Percentiles rank a stretch among this genome's conserved stretches.
These are phyloP conservation scores for Acer saccharum DNA, from an alignment of 345 rosid species.

Conservation along the genomic window DNA sequence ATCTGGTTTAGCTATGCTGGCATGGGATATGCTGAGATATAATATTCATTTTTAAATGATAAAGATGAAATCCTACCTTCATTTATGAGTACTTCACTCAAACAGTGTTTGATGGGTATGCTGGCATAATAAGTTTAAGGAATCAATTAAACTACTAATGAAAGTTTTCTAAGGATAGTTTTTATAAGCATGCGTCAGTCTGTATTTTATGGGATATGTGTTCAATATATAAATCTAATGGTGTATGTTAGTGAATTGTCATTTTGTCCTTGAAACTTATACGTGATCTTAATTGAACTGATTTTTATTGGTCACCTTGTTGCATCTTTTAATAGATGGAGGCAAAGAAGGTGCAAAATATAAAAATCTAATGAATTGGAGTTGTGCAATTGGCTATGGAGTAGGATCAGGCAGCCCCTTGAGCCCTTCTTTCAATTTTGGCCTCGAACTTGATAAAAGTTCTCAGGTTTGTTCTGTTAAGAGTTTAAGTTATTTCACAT, in stretches of 20 bases:
- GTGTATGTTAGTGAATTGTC: neutral
- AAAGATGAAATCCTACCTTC: neutral
- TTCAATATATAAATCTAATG: neutral
- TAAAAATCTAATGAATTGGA: constrained; percentile 74
- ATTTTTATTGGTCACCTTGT: constrained; percentile 10
- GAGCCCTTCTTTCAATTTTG: constrained; percentile 85
- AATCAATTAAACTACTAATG: neutral
- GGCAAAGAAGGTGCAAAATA: constrained; percentile 46
- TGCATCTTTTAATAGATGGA: constrained; percentile 50
- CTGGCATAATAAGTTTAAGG: neutral
- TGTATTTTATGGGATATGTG: neutral
- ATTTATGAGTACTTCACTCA: neutral
- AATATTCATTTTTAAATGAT: neutral
- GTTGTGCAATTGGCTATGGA: constrained; percentile 86
- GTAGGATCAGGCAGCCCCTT: constrained; percentile 82
- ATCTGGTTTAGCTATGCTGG: neutral
- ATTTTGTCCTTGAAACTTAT: neutral
- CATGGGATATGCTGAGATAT: neutral
- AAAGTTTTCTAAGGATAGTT: neutral
- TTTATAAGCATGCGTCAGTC: neutral
- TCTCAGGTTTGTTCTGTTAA: constrained; percentile 61
- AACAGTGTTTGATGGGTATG: constrained; percentile 2
- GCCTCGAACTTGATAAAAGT: constrained; percentile 76
- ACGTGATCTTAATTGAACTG: neutral
- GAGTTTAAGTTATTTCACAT: constrained; percentile 7